Evolutionary conservation across 768 basidiomycete genomes (phyloP).

Genomic region (Pulveroboletus sp.): DNA sequence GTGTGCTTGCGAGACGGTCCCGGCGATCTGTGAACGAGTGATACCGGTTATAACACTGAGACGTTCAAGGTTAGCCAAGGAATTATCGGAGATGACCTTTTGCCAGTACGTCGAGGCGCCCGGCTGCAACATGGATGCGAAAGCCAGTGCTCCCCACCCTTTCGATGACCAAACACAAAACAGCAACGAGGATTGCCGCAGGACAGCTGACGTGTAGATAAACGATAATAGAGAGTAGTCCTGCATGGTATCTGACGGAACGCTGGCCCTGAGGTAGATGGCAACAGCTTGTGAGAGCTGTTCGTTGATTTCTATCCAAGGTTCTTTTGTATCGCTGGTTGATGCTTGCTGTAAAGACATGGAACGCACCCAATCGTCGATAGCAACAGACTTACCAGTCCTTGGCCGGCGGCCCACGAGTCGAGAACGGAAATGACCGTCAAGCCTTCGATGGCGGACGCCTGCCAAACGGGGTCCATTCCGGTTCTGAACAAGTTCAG

Average conservation of each 20-base stretch:
- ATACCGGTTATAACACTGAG: slow-evolving; percentile 69
- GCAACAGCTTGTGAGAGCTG: slow-evolving; percentile 60
- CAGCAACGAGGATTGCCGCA: slow-evolving; percentile 72
- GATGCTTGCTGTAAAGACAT: slow-evolving; percentile 50
- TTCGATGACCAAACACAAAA: slow-evolving; percentile 84
- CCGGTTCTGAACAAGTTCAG: slow-evolving; percentile 69
- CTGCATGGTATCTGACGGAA: slow-evolving; percentile 49
- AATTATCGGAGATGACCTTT: slow-evolving; percentile 50
- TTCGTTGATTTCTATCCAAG: slow-evolving; percentile 78
- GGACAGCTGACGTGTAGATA: slow-evolving; percentile 61
- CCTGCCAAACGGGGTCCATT: slow-evolving; percentile 87
- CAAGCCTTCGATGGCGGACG: slow-evolving; percentile 81
- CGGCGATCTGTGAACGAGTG: slow-evolving; percentile 63
- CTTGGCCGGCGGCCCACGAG: slow-evolving; percentile 77
- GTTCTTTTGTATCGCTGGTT: slow-evolving; percentile 51
- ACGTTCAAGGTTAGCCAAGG: slow-evolving; percentile 57
- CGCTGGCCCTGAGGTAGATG: slow-evolving; percentile 59
- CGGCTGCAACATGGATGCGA: slow-evolving; percentile 71
- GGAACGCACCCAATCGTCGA: slow-evolving; percentile 1
- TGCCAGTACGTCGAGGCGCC: slow-evolving; percentile 58
- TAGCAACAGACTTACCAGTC: slow-evolving; percentile 49
- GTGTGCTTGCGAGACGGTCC: slow-evolving; percentile 66
- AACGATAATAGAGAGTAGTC: slow-evolving; percentile 64
- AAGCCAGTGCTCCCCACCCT: slow-evolving; percentile 81
- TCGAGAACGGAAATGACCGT: slow-evolving; percentile 79